phyloP scores from a whole-genome alignment of 306 rosid species.

The Dryas octopetala region DNA sequence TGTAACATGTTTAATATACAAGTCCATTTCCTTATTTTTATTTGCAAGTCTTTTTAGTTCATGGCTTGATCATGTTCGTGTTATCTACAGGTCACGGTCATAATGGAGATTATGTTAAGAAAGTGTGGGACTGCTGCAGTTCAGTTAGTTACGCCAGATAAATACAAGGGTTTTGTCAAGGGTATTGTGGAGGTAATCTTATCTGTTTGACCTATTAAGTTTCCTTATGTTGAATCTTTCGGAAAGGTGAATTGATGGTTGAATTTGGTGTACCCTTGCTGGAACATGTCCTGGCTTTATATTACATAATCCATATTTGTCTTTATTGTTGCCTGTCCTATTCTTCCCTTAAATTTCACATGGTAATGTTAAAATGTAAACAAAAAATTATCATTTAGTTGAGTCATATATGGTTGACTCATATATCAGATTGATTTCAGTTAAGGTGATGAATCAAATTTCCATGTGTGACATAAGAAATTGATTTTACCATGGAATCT shows the following conservation, averaged over 20 bases:
- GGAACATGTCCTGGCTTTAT: background rate
- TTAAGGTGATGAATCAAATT: slow-evolving; percentile 1
- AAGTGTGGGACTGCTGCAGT: slow-evolving; percentile 82
- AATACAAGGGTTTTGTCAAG: slow-evolving; percentile 62
- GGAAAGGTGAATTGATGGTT: background rate
- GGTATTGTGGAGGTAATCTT: slow-evolving; percentile 59
- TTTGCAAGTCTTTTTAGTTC: background rate
- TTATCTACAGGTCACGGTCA: slow-evolving; percentile 61
- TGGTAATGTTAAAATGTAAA: background rate
- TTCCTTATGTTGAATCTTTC: background rate
- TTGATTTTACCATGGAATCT: slow-evolving; percentile 8
- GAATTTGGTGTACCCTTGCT: background rate
- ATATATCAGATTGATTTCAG: background rate
- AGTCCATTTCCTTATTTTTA: background rate
- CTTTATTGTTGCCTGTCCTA: background rate
- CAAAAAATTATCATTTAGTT: background rate
- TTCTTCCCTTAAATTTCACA: background rate
- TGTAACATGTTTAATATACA: background rate
- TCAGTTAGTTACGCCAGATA: slow-evolving; percentile 63
- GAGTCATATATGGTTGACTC: background rate
- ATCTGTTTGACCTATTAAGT: background rate
- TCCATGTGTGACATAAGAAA: slow-evolving; percentile 1
- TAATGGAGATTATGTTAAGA: slow-evolving; percentile 73
- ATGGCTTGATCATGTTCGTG: background rate
- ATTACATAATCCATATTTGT: background rate